Evolutionary conservation across 2,329 filamentous ascomycete species (phyloP), one percentile per base, ranked within the genome.

Genomic region (Nannizzia gypsea): DNA sequence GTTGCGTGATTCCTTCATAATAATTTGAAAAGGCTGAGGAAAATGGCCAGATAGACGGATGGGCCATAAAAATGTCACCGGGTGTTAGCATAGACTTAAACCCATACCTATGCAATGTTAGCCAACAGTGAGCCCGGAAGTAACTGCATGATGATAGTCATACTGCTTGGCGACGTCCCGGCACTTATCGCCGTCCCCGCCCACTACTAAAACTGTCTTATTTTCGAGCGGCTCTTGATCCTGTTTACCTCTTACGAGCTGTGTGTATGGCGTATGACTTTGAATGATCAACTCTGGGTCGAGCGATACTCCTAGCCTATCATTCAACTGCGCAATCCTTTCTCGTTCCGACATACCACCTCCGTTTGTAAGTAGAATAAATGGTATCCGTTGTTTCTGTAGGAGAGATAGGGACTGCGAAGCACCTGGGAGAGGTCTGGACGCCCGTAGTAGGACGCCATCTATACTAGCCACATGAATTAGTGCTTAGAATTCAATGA

Each of bases 321-420:
- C 71, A 65, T 82, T 85, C 58, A 95, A 78, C 62, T 91, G 86
- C 6, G 77, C 77, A 31, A 90, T 86, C 17, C 89, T 83, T 61
- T 88, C 85, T 2, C 77, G 77, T 74, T 97, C 92, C 63, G 85
- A 83, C 69, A 87, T 90, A 61, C 93, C 93, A 46, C 93, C 93
- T 66, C 93, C 93, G 74, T 99, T 99, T 61, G 93, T 99, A 63
- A 99, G 80, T 36, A 99, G 83, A 67, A 99, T 92, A 75, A 95
- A 97, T 11, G 91, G 91, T 52, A 96, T 89, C 54, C 82, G 79
- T 68, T 90, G 81, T 54, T 80, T 75, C 66, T 90, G 84, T 20
- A 97, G 84, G 67, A 84, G 86, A 31, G 78, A 76, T 20, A 99
- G 81, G 13, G 90, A 82, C 68, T 88, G 80, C 1, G 83, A 78